phyloP scores from a whole-genome alignment of 192 early-diverging fungal genomes.

The Entomortierella parvispora region DNA sequence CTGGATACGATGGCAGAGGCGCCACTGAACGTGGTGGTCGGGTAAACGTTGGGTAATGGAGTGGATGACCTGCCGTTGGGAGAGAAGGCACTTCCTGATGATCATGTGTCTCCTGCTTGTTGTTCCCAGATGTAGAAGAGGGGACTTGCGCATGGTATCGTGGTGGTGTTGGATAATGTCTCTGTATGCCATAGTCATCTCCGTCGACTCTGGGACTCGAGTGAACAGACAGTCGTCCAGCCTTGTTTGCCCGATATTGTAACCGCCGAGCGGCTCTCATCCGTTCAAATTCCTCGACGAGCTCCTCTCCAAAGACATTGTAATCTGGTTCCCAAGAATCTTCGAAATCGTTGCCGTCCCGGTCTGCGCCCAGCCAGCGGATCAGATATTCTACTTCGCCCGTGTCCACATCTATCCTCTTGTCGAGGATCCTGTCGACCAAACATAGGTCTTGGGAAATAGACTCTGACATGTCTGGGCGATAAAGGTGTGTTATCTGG shows the following conservation, averaged over 20 bases:
- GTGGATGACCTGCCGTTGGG: no score
- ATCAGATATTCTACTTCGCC: constrained; percentile 34
- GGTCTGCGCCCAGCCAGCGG: constrained; percentile 37
- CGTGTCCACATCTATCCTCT: constrained; percentile 25
- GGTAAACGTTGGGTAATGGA: no score
- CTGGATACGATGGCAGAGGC: no score
- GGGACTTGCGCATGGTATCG: no score
- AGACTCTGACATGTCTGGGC: constrained; percentile 19
- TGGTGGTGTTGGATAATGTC: no score
- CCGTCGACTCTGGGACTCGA: no score
- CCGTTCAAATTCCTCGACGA: constrained; percentile 40
- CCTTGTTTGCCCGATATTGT: constrained; percentile 10
- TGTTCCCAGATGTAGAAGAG: no score
- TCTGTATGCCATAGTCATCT: no score
- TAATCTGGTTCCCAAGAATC: constrained; percentile 47
- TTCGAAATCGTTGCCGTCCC: constrained; percentile 28
- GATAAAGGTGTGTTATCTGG: no score
- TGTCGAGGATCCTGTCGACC: constrained; percentile 45
- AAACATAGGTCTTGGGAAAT: constrained; percentile 31
- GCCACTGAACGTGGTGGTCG: no score
- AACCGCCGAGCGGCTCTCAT: background rate
- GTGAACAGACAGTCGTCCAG: background rate
- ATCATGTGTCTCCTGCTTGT: no score
- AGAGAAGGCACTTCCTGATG: no score
- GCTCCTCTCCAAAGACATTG: constrained; percentile 38